phyloP scores from a whole-genome alignment of 371 early-diverging fungal genomes.

The Mucor mucedo region DNA sequence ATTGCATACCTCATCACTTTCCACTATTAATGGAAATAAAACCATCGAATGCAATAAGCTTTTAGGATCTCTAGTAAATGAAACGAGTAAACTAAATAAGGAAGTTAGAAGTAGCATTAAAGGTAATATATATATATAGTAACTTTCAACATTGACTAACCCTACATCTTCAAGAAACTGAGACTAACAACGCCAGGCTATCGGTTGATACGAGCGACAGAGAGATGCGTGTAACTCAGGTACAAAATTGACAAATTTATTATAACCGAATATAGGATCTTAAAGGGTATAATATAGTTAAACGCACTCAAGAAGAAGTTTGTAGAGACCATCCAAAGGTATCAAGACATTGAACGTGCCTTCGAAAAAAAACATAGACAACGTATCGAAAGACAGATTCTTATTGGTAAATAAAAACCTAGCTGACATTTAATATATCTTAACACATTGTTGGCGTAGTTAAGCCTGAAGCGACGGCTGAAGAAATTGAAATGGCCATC shows the following conservation, averaged over 20 bases:
- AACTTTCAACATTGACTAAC: not conserved
- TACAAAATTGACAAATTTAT: not conserved
- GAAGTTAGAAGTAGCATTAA: constrained; percentile 35
- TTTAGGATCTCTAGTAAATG: constrained; percentile 28
- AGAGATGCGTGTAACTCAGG: constrained; percentile 27
- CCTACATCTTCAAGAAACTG: constrained; percentile 30
- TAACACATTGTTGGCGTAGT: constrained; percentile 41
- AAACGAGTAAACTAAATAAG: constrained; percentile 33
- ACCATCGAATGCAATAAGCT: constrained; percentile 21
- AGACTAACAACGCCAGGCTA: constrained; percentile 33
- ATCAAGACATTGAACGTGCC: constrained; percentile 72
- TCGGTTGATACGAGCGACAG: constrained; percentile 3
- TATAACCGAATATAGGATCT: constrained; percentile 31
- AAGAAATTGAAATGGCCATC: constrained; percentile 73
- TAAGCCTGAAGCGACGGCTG: constrained; percentile 74
- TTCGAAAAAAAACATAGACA: constrained; percentile 76
- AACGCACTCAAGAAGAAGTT: constrained; percentile 70
- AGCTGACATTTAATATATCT: not conserved
- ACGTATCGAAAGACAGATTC: constrained; percentile 77
- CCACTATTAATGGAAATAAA: constrained; percentile 34
- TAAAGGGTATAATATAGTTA: constrained; percentile 31
- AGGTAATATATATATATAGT: constrained; percentile 21
- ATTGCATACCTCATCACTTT: constrained; percentile 34
- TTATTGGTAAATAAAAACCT: constrained; percentile 58
- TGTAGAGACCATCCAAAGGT: constrained; percentile 75